These are phyloP conservation scores for Lachancea thermotolerans DNA, from an alignment of 805 yeast species.

Conservation along the genomic window DNA sequence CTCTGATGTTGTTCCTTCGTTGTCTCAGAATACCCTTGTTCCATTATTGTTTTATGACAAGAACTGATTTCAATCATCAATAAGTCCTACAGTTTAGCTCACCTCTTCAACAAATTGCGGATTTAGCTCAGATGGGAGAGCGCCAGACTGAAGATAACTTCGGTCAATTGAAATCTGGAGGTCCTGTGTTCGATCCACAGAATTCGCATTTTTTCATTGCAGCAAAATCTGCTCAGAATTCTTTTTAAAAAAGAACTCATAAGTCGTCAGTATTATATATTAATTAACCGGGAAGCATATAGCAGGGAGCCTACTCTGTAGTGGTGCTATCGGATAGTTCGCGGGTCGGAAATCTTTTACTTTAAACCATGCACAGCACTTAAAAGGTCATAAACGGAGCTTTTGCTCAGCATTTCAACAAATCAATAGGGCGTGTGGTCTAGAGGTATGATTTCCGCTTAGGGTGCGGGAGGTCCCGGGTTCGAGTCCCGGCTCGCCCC, in stretches of 20 bases:
- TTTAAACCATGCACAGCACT: too few species aligned
- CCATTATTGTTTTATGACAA: background rate
- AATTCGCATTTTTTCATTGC: conserved; percentile 39
- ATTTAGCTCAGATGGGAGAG: conserved; percentile 41
- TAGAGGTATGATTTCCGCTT: conserved; percentile 20
- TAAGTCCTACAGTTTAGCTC: too few species aligned
- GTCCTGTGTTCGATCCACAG: conserved; percentile 88
- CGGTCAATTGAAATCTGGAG: conserved; percentile 42
- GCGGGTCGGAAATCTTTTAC: too few species aligned
- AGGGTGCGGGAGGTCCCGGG: conserved; percentile 24
- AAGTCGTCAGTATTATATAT: too few species aligned
- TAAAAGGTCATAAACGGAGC: too few species aligned
- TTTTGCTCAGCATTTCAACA: background rate
- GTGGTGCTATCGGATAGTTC: too few species aligned
- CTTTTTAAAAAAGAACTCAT: too few species aligned
- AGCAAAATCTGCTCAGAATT: background rate
- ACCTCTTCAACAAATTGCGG: conserved; percentile 20
- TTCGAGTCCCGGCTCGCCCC: conserved; percentile 22
- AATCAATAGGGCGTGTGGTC: conserved; percentile 11
- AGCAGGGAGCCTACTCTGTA: too few species aligned
- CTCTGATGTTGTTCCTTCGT: too few species aligned
- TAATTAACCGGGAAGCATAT: too few species aligned
- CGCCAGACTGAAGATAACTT: conserved; percentile 36
- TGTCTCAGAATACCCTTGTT: too few species aligned
- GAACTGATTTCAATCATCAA: too few species aligned